phyloP scores from a whole-genome alignment of 768 basidiomycete genomes.

The Tulasnella sp. region DNA sequence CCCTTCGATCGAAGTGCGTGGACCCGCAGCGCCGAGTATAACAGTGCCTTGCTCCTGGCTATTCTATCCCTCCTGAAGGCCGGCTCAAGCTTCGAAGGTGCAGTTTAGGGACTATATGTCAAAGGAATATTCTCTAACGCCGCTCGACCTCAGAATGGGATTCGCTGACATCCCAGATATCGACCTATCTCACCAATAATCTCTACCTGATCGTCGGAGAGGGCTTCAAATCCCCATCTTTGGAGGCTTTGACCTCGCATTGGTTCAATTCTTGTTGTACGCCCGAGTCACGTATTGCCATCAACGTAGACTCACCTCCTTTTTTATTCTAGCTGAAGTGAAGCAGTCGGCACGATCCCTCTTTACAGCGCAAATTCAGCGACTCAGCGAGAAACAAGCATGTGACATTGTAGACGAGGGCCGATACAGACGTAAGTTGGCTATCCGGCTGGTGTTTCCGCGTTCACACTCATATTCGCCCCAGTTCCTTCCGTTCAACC shows the following conservation, averaged over 20 bases:
- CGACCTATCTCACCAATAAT: conserved; percentile 69
- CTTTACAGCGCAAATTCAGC: conserved; percentile 69
- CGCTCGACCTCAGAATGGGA: conserved; percentile 51
- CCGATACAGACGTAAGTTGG: conserved; percentile 56
- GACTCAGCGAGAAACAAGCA: conserved; percentile 65
- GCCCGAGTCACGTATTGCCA: conserved; percentile 30
- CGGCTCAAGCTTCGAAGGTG: conserved; percentile 71
- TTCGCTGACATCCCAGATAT: conserved; percentile 64
- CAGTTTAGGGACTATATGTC: background rate
- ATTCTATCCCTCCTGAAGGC: conserved; percentile 65
- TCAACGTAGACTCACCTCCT: background rate
- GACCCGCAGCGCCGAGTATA: conserved; percentile 66
- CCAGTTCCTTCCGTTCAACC: conserved; percentile 62
- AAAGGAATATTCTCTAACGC: background rate
- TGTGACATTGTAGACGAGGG: conserved; percentile 54
- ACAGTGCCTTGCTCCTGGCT: conserved; percentile 65
- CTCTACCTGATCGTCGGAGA: conserved; percentile 59
- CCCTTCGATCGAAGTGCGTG: conserved; percentile 47
- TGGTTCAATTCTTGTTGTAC: conserved; percentile 76
- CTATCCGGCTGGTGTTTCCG: background rate
- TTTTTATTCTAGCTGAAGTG: conserved; percentile 52
- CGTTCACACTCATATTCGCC: background rate
- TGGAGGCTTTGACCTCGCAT: conserved; percentile 64
- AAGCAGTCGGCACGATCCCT: conserved; percentile 71
- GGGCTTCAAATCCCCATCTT: conserved; percentile 60